Evolutionary conservation across 2,329 filamentous ascomycete genomes (phyloP).

Genomic region (Tolypocladium album): DNA sequence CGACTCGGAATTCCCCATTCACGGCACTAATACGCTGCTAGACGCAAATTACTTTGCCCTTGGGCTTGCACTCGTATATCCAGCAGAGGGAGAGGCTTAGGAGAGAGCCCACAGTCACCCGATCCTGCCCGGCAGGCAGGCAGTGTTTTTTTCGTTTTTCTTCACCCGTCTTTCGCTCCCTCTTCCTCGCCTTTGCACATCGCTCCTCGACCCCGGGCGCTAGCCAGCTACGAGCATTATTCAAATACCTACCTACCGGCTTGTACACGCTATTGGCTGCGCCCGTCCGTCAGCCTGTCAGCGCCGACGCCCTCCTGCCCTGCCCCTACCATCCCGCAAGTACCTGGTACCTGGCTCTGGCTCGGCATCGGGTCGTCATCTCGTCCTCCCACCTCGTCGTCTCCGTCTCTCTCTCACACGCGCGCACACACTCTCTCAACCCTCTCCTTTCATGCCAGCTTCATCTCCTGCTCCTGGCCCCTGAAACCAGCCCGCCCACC

Average conservation of each 20-base stretch:
- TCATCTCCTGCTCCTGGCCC: neutral
- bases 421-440: neutral
- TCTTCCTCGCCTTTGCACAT: neutral
- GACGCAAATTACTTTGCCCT: too few relatives aligned
- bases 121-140: neutral
- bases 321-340: neutral
- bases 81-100: neutral
- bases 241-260: neutral
- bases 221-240: neutral
- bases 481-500: conserved; percentile 1
- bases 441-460: neutral
- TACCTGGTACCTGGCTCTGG: conserved; percentile 2
- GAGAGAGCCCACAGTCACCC: neutral
- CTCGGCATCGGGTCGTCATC: neutral
- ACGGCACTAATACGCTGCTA: neutral
- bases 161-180: neutral
- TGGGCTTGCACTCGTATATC: neutral
- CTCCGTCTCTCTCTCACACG: neutral
- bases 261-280: neutral
- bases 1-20: neutral
- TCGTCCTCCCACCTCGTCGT: neutral
- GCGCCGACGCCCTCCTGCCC: neutral
- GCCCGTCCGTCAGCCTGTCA: neutral
- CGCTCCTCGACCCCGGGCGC: neutral
- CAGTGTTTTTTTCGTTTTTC: neutral